Evolutionary conservation across 257 asterid species (phyloP), one percentile per base, ranked within the genome.

Genomic region (Salvia rosmarinus): DNA sequence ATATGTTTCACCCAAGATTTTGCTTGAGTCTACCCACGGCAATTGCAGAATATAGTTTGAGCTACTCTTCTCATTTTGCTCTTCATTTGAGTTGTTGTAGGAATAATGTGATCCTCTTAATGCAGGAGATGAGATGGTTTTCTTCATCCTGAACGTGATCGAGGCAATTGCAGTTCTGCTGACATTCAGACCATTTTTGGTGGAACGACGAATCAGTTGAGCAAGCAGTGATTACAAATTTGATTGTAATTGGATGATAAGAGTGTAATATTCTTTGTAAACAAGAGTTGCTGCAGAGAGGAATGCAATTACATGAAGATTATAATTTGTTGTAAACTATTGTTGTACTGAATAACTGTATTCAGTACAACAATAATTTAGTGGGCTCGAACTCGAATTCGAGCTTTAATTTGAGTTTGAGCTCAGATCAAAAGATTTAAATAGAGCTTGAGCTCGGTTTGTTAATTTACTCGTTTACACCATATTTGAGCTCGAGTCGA

Each of bases 121-220:
- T 86, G 83, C 90, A 89, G 95, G 96, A 44, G 87, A 86, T 72
- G 82, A 80, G 54, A 81, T 86, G 87, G 86, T 90, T 25, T 90
- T 90, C 86, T 84, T 90, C 50, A 9, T 84, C 63, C 78, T 89
- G 43, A 88, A 86, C 52, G 72, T 82, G 47, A 66, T 88, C 0
- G 91, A 82, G 80, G 81, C 76, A 17, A 57, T 88, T 42, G 96
- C 80, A 71, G 79, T 86, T 70, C 43, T 88, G 71, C 75, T 82
- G 81, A 87, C 92, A 28, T 82, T 86, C 81, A 84, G 75, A 67
- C 95, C 95, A 17, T 87, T 84, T 78, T 59, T 82, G 72, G 90
- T 83, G 21, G 77, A 80, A 74, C 57, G 77, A 32, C 52, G 60
- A 34, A 68, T 20, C 7, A 28, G 28, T n/a, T 75, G 71, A 75